These are phyloP conservation scores for Magnolia changhungtana DNA, from an alignment of 164 flowering plant genomes.

Conservation along the genomic window DNA sequence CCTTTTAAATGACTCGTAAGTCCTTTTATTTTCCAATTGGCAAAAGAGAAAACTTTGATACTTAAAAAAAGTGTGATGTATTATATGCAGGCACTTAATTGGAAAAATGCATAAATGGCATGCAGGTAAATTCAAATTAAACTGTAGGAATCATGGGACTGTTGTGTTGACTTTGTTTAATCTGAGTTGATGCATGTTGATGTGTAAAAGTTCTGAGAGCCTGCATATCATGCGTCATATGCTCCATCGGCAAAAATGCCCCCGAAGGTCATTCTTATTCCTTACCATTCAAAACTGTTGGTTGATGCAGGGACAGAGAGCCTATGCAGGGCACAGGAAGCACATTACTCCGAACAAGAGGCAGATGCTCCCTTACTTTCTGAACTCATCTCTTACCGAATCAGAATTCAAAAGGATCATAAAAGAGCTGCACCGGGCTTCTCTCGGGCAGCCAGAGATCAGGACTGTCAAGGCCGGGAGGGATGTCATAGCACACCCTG, in stretches of 20 bases:
- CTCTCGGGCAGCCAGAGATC: slow-evolving; percentile 88
- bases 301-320: slow-evolving; percentile 71
- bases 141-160: no score
- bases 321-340: slow-evolving; percentile 94
- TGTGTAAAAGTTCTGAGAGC: no score
- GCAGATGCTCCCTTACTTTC: slow-evolving; percentile 76
- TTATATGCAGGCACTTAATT: no score
- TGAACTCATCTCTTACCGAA: slow-evolving; percentile 72
- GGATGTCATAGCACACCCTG: slow-evolving; percentile 92
- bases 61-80: no score
- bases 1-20: no score
- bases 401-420: slow-evolving; percentile 67
- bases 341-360: slow-evolving; percentile 92
- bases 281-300: background rate
- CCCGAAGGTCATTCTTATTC: background rate
- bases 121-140: no score
- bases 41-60: no score
- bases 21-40: no score
- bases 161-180: no score
- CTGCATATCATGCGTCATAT: no score
- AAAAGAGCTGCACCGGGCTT: slow-evolving; percentile 61
- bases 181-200: no score
- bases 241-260: background rate
- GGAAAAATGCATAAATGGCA: no score
- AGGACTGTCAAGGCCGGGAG: slow-evolving; percentile 70